Evolutionary conservation across 2,329 filamentous ascomycete species (phyloP).

Genomic region (Mycosphaerella sp.): DNA sequence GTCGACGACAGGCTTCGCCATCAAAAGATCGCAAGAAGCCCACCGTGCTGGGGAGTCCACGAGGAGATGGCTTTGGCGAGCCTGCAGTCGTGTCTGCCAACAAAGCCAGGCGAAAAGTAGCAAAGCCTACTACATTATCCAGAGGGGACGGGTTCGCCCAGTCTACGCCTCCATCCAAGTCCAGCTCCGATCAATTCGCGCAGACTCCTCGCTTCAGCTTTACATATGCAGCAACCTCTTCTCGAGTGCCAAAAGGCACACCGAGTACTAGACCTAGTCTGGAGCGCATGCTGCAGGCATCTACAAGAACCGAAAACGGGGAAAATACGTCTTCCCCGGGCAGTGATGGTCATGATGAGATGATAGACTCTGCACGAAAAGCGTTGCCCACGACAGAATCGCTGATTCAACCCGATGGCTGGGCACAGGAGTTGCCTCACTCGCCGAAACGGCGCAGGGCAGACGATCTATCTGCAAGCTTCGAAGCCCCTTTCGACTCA

Average conservation of each 20-base stretch:
- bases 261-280: slow-evolving; percentile 15
- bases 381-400: slow-evolving; percentile 19
- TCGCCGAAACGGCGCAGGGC: slow-evolving; percentile 30
- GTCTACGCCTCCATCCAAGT: not conserved
- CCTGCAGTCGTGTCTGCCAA: not conserved
- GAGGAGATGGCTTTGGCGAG: slow-evolving; percentile 10
- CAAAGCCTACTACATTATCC: not conserved
- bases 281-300: slow-evolving; percentile 17
- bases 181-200: slow-evolving; percentile 24
- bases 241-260: not conserved
- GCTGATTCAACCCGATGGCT: not conserved
- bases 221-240: slow-evolving; percentile 8
- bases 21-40: slow-evolving; percentile 15
- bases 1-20: slow-evolving; percentile 15
- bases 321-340: slow-evolving; percentile 20
- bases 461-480: slow-evolving; percentile 12
- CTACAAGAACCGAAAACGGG: slow-evolving; percentile 23
- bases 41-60: not conserved
- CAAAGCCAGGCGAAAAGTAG: not conserved
- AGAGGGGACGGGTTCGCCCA: slow-evolving; percentile 8
- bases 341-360: slow-evolving; percentile 22
- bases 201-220: slow-evolving; percentile 25
- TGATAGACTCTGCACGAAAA: slow-evolving; percentile 23
- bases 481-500: slow-evolving; percentile 6
- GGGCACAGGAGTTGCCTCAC: slow-evolving; percentile 19